These are phyloP conservation scores for Ulvella scutata DNA, from an alignment of 139 green algal species.

Conservation along the genomic window DNA sequence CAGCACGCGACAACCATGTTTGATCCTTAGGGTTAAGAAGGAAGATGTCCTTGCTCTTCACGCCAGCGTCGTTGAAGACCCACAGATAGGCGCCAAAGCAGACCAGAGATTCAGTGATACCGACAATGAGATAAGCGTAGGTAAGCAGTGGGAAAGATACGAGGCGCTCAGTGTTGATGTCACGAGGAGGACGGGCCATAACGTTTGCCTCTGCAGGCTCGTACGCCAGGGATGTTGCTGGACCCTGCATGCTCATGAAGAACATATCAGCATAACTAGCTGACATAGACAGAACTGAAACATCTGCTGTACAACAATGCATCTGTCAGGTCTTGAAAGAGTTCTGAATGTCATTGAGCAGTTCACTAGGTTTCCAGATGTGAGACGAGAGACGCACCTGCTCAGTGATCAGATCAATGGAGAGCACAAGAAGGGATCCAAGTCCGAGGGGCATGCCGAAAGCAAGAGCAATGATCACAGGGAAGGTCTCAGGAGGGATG, in stretches of 20 bases:
- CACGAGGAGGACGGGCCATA: constrained; percentile 24
- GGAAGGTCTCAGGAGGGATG: constrained; percentile 16
- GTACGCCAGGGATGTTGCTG: constrained; percentile 31
- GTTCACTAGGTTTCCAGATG: too few species aligned
- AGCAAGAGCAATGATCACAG: not conserved
- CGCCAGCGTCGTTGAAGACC: not conserved
- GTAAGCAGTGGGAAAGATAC: constrained; percentile 17
- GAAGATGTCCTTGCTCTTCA: not conserved
- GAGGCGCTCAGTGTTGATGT: constrained; percentile 18
- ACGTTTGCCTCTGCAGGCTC: constrained; percentile 23
- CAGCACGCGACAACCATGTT: not conserved
- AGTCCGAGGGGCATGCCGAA: constrained; percentile 12
- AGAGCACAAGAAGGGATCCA: constrained; percentile 24
- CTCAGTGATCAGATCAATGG: constrained; percentile 31
- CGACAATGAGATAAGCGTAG: constrained; percentile 25
- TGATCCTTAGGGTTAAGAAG: not conserved
- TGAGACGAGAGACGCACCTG: not conserved
- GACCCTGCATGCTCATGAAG: constrained; percentile 10
- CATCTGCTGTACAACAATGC: not conserved
- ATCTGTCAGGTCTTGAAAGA: not conserved
- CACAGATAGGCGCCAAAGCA: not conserved
- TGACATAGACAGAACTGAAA: not conserved
- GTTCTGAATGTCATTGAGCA: not conserved
- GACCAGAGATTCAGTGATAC: constrained; percentile 4
- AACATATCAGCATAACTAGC: not conserved